A percentile compares a stretch with the other conserved stretches of the same genome.
phyloP scores from a whole-genome alignment of 352 stramenopile genomes.

The Globisporangium solare region DNA sequence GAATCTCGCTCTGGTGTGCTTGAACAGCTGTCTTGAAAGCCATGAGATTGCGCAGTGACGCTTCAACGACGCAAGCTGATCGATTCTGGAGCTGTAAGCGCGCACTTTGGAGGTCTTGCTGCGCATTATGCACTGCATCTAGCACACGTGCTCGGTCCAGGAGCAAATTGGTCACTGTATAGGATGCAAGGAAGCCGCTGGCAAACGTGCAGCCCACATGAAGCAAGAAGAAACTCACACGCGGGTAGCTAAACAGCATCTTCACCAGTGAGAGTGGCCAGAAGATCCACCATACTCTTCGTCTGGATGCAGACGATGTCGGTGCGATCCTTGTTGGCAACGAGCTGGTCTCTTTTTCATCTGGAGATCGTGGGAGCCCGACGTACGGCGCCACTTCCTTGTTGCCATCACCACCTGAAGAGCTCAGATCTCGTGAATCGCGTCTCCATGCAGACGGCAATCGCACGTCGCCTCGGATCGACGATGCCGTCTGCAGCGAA shows the following conservation, averaged over 20 bases:
- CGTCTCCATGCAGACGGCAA: constrained; percentile 10
- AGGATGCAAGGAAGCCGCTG: constrained; percentile 40
- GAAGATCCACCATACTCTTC: background rate
- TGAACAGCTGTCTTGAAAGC: background rate
- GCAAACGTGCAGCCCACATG: constrained; percentile 34
- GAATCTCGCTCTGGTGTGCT: background rate
- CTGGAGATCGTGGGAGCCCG: constrained; percentile 1
- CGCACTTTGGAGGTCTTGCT: constrained; percentile 28
- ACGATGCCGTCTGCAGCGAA: constrained; percentile 17
- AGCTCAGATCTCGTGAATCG: background rate
- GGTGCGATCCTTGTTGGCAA: too few relatives aligned
- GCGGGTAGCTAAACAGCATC: constrained; percentile 41
- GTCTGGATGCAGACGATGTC: background rate
- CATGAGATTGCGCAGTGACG: constrained; percentile 1
- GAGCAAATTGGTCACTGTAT: constrained; percentile 25
- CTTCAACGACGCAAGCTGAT: constrained; percentile 27
- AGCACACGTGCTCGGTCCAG: constrained; percentile 25
- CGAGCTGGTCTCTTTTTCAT: background rate
- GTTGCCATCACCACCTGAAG: background rate
- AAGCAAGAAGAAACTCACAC: constrained; percentile 48
- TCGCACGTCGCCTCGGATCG: constrained; percentile 21
- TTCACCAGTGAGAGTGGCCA: background rate
- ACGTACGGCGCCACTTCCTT: background rate
- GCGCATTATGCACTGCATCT: constrained; percentile 21
- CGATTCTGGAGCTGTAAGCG: constrained; percentile 24